A percentile compares a stretch with the other conserved stretches of the same genome.
These are phyloP conservation scores for Aspergillus sparsus DNA, from an alignment of 495 filamentous ascomycete species.

Conservation along the genomic window DNA sequence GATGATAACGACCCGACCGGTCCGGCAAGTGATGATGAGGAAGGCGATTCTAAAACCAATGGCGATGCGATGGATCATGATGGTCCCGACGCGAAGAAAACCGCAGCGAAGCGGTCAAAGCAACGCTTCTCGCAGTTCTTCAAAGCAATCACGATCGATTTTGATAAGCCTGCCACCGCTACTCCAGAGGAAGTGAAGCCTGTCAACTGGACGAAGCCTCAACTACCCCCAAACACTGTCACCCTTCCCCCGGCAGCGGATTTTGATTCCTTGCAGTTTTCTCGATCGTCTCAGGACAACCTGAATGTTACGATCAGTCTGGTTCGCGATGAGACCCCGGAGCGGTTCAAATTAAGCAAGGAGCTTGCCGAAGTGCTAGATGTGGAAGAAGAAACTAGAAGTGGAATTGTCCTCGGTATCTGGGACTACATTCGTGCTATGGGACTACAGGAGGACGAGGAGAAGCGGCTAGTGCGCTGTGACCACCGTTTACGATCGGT, in stretches of 20 bases:
- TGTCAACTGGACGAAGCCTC: slow-evolving; percentile 73
- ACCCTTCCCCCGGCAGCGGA: slow-evolving; percentile 57
- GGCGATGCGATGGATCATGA: slow-evolving; percentile 64
- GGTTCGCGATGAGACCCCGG: slow-evolving; percentile 78
- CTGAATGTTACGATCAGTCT: slow-evolving; percentile 89
- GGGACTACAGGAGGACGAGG: slow-evolving; percentile 87
- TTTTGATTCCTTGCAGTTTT: slow-evolving; percentile 90
- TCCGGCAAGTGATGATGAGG: slow-evolving; percentile 59
- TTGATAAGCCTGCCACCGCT: slow-evolving; percentile 60
- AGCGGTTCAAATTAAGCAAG: slow-evolving; percentile 76
- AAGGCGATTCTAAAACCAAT: slow-evolving; percentile 31
- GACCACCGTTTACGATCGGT: slow-evolving; percentile 79
- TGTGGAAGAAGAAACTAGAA: slow-evolving; percentile 79
- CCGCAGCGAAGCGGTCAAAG: slow-evolving; percentile 44
- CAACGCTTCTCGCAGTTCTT: slow-evolving; percentile 91
- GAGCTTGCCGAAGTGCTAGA: slow-evolving; percentile 84
- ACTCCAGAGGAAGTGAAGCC: slow-evolving; percentile 58
- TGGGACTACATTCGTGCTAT: slow-evolving; percentile 93
- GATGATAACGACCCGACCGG: slow-evolving; percentile 57
- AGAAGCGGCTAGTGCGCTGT: slow-evolving; percentile 86
- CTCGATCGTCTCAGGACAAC: slow-evolving; percentile 88
- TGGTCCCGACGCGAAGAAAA: slow-evolving; percentile 42
- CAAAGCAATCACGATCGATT: slow-evolving; percentile 85
- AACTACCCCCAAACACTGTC: slow-evolving; percentile 52
- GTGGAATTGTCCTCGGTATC: slow-evolving; percentile 82